Conservation (phyloP, 192 early-diverging fungal species). For the Podila epicladia region DNA sequence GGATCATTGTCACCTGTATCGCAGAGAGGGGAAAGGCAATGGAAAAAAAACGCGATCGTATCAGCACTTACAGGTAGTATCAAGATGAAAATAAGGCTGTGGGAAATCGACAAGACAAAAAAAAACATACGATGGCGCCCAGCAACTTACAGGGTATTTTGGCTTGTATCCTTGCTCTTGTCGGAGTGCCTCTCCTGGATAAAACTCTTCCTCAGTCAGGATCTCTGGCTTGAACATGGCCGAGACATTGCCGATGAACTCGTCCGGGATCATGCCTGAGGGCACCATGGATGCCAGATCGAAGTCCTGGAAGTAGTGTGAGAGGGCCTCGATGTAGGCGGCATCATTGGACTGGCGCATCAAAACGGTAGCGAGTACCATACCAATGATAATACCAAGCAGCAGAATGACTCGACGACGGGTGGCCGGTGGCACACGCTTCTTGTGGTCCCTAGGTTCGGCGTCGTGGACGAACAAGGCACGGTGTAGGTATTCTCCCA, state of each 20-base stretch:
- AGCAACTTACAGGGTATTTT: slow-evolving; percentile 23
- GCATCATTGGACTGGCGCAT: slow-evolving; percentile 58
- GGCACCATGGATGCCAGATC: slow-evolving; percentile 73
- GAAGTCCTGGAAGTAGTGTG: slow-evolving; percentile 62
- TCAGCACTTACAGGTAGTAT: background rate
- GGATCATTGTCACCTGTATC: slow-evolving; percentile 82
- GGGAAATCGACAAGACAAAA: slow-evolving; percentile 39
- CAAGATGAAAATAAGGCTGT: slow-evolving; percentile 12
- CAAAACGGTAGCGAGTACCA: slow-evolving; percentile 54
- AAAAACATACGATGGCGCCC: slow-evolving; percentile 46
- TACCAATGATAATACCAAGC: slow-evolving; percentile 67
- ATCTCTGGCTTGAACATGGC: slow-evolving; percentile 58
- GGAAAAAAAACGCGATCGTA: slow-evolving; percentile 11
- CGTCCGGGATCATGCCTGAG: slow-evolving; percentile 71
- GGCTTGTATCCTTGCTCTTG: slow-evolving; percentile 36
- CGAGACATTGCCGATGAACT: slow-evolving; percentile 75
- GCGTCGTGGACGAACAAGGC: slow-evolving; percentile 29
- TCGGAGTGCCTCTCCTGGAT: slow-evolving; percentile 53
- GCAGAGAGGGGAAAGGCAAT: slow-evolving; percentile 30
- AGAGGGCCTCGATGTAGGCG: slow-evolving; percentile 42
- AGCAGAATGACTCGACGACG: slow-evolving; percentile 58
- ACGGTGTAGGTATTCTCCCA: slow-evolving; percentile 33
- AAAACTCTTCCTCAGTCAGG: slow-evolving; percentile 60
- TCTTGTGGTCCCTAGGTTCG: slow-evolving; percentile 9
- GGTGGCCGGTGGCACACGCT: slow-evolving; percentile 21